Base-by-base conservation (phyloP, 116 monocot species). In the Dioscorea cayenensis region DNA sequence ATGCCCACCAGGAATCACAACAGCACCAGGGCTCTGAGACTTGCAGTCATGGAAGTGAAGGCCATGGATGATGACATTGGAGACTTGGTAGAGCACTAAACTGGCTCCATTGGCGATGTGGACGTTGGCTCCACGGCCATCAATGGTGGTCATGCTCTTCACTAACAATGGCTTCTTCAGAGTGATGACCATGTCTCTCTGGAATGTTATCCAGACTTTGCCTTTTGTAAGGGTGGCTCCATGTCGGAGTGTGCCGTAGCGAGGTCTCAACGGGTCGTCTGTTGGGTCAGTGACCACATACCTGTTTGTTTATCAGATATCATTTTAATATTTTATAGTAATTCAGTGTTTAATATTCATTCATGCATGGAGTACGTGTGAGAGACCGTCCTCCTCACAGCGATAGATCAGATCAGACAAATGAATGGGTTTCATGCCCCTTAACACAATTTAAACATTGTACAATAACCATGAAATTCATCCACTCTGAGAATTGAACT, bases 141-240 rank as follows among this genome's bases (percentile, higher is more conserved):
- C 90, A 43, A 94, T 84, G 51, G 94, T 69, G 20, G 85, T 90
- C 76, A 78, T 82, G 74, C 90, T 94, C 66, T 73, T 77, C 61
- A 94, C 32, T 22, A 76, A 25, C 36, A 90, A 76, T 0, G 90
- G 85, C 25, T 51, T 48, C 19, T 64, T 27, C 17, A 94, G 86
- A 38, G 63, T 84, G 77, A 94, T 94, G 48, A 67, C 66, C 94
- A 90, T 94, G 70, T 82, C 73, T 0, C 66, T 36, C 2, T 32
- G 50, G 72, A 94, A 94, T 0, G 85, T 80, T 66, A 94, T 88
- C 94, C 94, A 94, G 3, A 90, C 88, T 62, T 84, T 94, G 18
- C 84, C 84, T 25, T 10, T 62, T 6, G 88, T 17, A 64, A 80
- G 3, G 13, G 85, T 86, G 1, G 77, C 81, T 1, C 94, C 94